Evolutionary conservation across 495 filamentous ascomycete genomes (phyloP), one percentile per base, ranked within the genome.

Genomic region (Sabuloglossum arenarium): DNA sequence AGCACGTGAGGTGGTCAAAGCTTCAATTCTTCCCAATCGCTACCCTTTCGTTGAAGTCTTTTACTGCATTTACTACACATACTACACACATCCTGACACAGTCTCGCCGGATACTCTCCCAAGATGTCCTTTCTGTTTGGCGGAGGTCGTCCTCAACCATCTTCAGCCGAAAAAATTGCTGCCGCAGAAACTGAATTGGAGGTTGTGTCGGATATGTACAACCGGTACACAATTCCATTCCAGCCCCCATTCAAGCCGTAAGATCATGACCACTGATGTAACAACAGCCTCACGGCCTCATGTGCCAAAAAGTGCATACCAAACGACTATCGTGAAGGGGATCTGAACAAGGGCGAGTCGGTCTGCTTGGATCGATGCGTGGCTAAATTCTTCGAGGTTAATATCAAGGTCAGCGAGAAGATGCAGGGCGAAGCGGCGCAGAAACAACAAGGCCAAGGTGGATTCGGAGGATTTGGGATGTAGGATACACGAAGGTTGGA

Each of bases 301-400:
- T 98, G 91, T 76, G 79, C 81, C 58, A 78, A 81, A 67, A 98
- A 98, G 71, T 98, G 91, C 69, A 78, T 98, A 56, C 88, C 88
- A 57, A 73, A 69, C 61, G 80, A 87, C 59, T 98, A 97, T 78
- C 86, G 86, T 64, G 91, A 98, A 74, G 76, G 76, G 65, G 93
- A 97, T 57, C 79, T 98, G 59, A 91, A 94, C 77, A 98, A 98
- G 74, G 91, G 91, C 74, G 91, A 98, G 72, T 84, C 83, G 55
- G 91, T 97, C 61, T 98, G 91, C 72, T 79, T 98, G 60, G 91
- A 98, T 73, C 85, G 91, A 59, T 98, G 91, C 71, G 81, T 90
- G 37, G 75, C 83, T 65, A 98, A 98, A 74, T 97, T 96, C 77
- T 95, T 98, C 71, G 91, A 98, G 59, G 88, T 94, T 65, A 86